Conservation (phyloP, 768 basidiomycete genomes). For the Ramaria rubella region DNA sequence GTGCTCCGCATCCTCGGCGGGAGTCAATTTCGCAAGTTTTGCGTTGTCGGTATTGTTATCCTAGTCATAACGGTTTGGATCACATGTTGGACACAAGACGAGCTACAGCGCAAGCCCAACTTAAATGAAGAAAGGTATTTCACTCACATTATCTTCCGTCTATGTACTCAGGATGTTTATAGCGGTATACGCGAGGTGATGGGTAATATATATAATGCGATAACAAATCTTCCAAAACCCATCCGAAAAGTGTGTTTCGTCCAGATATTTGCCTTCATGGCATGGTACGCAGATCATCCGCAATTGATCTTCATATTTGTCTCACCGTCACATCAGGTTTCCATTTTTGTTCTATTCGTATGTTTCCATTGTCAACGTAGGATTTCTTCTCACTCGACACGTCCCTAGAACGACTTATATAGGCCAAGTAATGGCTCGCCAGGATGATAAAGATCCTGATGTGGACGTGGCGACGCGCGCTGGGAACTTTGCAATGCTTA, state of each 20-base stretch:
- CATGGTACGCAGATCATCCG: constrained; percentile 69
- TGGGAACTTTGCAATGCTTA: constrained; percentile 82
- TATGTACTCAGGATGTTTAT: constrained; percentile 4
- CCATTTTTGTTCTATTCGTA: constrained; percentile 92
- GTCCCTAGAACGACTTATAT: constrained; percentile 77
- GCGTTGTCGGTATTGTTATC: constrained; percentile 73
- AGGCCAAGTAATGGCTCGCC: constrained; percentile 87
- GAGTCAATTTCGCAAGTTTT: constrained; percentile 94
- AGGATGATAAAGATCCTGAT: constrained; percentile 67
- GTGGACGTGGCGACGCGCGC: constrained; percentile 76
- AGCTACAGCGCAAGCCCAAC: constrained; percentile 6
- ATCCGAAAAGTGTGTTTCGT: constrained; percentile 88
- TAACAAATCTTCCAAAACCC: constrained; percentile 71
- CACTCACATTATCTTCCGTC: background rate
- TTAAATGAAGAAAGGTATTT: constrained; percentile 16
- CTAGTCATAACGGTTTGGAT: constrained; percentile 78
- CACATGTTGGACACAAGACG: constrained; percentile 82
- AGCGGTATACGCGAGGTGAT: constrained; percentile 69
- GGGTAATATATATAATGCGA: constrained; percentile 67
- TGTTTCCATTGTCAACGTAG: constrained; percentile 20
- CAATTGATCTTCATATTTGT: background rate
- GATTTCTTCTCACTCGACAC: constrained; percentile 3
- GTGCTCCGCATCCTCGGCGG: constrained; percentile 79
- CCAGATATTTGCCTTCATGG: constrained; percentile 95
- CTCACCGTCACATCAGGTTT: constrained; percentile 48